phyloP scores from a whole-genome alignment of 495 filamentous ascomycete genomes.

The Aspergillus affinis region DNA sequence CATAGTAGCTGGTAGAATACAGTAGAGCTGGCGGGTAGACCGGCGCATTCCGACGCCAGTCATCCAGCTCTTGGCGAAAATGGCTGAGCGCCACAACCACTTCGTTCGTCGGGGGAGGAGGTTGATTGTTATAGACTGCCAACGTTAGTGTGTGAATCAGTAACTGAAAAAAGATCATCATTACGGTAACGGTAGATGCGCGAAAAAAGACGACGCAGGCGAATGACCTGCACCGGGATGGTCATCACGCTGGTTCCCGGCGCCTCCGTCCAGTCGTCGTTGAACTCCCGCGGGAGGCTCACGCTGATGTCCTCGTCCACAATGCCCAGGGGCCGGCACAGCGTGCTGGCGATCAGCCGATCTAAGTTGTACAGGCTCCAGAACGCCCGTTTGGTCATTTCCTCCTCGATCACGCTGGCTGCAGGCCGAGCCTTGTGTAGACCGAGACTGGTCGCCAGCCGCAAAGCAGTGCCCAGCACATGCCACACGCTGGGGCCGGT shows the following conservation, averaged over 20 bases:
- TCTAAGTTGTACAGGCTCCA: slow-evolving; percentile 56
- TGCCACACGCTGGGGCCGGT: slow-evolving; percentile 55
- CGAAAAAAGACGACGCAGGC: slow-evolving; percentile 49
- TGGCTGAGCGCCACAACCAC: slow-evolving; percentile 33
- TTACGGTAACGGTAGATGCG: slow-evolving; percentile 47
- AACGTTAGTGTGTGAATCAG: neutral
- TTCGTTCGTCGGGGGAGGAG: slow-evolving; percentile 36
- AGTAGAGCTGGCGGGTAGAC: slow-evolving; percentile 43
- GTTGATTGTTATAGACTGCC: slow-evolving; percentile 46
- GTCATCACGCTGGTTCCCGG: slow-evolving; percentile 44
- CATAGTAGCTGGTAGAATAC: slow-evolving; percentile 50
- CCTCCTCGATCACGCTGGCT: slow-evolving; percentile 37
- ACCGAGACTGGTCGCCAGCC: slow-evolving; percentile 49
- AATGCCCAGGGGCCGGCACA: slow-evolving; percentile 49
- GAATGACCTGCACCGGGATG: slow-evolving; percentile 49
- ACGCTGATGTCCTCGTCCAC: slow-evolving; percentile 52
- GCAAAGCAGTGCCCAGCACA: slow-evolving; percentile 47
- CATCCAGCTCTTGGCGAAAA: slow-evolving; percentile 50
- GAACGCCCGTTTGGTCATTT: slow-evolving; percentile 51
- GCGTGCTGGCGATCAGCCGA: slow-evolving; percentile 49
- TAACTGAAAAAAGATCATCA: slow-evolving; percentile 18
- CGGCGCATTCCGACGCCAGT: slow-evolving; percentile 42
- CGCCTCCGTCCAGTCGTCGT: slow-evolving; percentile 43
- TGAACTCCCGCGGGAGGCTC: slow-evolving; percentile 43
- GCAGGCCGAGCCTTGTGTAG: slow-evolving; percentile 46